Conservation (phyloP, 352 stramenopile species). For the Globisporangium irregulare region DNA sequence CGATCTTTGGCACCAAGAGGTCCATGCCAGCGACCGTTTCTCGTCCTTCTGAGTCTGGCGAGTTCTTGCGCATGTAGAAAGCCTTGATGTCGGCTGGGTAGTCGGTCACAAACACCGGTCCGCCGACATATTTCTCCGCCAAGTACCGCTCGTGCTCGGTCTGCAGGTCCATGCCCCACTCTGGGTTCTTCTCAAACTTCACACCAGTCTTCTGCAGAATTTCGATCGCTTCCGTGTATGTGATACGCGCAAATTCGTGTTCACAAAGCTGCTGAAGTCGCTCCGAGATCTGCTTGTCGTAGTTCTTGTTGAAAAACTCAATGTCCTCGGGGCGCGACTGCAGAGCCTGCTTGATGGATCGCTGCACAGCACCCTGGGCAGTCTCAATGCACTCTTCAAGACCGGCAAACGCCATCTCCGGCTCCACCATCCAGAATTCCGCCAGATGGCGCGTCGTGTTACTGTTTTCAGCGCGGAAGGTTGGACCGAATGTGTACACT, state of each 20-base stretch:
- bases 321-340: slow-evolving; percentile 90
- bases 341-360: slow-evolving; percentile 76
- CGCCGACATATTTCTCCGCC: slow-evolving; percentile 78
- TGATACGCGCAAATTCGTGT: slow-evolving; percentile 90
- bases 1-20: slow-evolving; percentile 95
- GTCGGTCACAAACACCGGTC: slow-evolving; percentile 96
- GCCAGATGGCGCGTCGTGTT: slow-evolving; percentile 96
- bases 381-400: slow-evolving; percentile 91
- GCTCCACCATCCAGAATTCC: slow-evolving; percentile 99
- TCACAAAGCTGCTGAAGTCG: slow-evolving; percentile 82
- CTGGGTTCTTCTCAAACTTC: slow-evolving; percentile 80
- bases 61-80: slow-evolving; percentile 99
- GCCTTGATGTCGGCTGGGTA: slow-evolving; percentile 98
- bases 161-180: slow-evolving; percentile 96
- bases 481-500: slow-evolving; percentile 99
- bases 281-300: slow-evolving; percentile 77
- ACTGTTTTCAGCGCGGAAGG: slow-evolving; percentile 98
- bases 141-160: slow-evolving; percentile 97
- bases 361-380: slow-evolving; percentile 91
- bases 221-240: slow-evolving; percentile 94
- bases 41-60: slow-evolving; percentile 59
- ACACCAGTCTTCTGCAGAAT: slow-evolving; percentile 87
- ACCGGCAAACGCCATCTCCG: slow-evolving; percentile 84
- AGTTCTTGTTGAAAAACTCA: slow-evolving; percentile 92
- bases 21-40: slow-evolving; percentile 98